phyloP scores from a whole-genome alignment of 305 asterid species.

The Stenogyne calaminthoides region DNA sequence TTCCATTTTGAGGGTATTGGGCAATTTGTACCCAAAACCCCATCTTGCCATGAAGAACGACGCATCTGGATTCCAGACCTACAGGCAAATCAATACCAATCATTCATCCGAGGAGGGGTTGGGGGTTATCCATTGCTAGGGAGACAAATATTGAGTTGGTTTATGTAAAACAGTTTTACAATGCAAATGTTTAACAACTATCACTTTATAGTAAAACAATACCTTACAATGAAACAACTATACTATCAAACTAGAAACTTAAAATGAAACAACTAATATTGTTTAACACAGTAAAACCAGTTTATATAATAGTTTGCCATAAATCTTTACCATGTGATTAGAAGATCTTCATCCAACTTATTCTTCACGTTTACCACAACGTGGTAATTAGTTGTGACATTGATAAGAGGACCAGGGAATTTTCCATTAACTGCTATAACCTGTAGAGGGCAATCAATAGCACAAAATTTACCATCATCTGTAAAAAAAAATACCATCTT shows the following conservation, averaged over 20 bases:
- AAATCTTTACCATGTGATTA: constrained; percentile 1
- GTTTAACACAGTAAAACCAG: too few relatives aligned
- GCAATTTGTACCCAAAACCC: constrained; percentile 4
- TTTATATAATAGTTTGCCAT: not conserved
- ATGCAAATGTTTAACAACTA: too few relatives aligned
- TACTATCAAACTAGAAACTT: too few relatives aligned
- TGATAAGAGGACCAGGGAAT: constrained; percentile 69
- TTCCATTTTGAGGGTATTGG: constrained; percentile 5
- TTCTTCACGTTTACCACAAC: constrained; percentile 68
- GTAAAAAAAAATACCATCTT: not conserved
- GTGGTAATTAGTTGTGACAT: constrained; percentile 73
- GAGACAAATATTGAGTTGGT: not conserved
- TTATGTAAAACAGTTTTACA: too few relatives aligned
- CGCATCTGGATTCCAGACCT: constrained; percentile 13
- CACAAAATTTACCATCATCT: not conserved
- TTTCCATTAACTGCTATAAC: constrained; percentile 36
- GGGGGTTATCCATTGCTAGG: not conserved
- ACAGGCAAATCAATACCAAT: not conserved
- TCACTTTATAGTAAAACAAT: too few relatives aligned
- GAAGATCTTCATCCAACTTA: constrained; percentile 57
- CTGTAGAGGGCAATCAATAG: not conserved
- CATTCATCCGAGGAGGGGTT: not conserved
- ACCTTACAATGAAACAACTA: too few relatives aligned
- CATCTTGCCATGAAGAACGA: constrained; percentile 8
- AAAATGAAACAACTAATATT: too few relatives aligned